These are phyloP conservation scores for Spergularia marina DNA, from an alignment of 148 eudicot species.

Conservation along the genomic window DNA sequence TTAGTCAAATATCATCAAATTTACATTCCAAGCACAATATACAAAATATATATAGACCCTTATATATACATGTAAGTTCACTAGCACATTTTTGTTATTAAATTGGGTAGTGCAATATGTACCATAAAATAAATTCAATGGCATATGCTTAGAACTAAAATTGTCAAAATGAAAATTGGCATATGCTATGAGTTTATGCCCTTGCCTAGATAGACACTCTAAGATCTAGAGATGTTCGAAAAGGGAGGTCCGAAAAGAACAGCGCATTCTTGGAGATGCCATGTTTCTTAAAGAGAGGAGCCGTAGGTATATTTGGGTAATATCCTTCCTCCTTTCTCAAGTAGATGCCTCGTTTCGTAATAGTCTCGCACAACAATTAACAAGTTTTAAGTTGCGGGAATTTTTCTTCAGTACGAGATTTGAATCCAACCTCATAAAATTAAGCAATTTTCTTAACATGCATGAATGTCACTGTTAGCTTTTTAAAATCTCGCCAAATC, in stretches of 20 bases:
- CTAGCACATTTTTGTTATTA: neutral
- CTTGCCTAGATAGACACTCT: neutral
- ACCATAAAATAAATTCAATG: neutral
- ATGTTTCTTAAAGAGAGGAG: neutral
- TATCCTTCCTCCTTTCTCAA: constrained; percentile 7
- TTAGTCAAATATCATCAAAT: neutral
- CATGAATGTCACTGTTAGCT: too few relatives aligned
- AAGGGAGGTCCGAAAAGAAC: neutral
- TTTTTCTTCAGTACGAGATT: too few relatives aligned
- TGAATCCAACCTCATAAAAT: too few relatives aligned
- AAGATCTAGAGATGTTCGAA: too few relatives aligned
- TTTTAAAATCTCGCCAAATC: too few relatives aligned
- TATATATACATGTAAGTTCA: constrained; percentile 17
- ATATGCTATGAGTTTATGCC: constrained; percentile 14
- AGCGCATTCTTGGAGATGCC: neutral
- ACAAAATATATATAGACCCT: neutral
- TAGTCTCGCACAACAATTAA: neutral
- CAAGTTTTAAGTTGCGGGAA: too few relatives aligned
- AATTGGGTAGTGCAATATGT: neutral
- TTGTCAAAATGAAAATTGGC: constrained; percentile 2
- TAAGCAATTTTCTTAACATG: too few relatives aligned
- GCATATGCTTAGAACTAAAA: constrained; percentile 12
- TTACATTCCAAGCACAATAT: neutral
- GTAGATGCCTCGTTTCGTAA: neutral
- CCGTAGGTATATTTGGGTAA: constrained; percentile 8